A percentile compares a stretch with the other conserved stretches of the same genome.
phyloP scores from a whole-genome alignment of 441 rosid species.

The Erodium texanum region DNA sequence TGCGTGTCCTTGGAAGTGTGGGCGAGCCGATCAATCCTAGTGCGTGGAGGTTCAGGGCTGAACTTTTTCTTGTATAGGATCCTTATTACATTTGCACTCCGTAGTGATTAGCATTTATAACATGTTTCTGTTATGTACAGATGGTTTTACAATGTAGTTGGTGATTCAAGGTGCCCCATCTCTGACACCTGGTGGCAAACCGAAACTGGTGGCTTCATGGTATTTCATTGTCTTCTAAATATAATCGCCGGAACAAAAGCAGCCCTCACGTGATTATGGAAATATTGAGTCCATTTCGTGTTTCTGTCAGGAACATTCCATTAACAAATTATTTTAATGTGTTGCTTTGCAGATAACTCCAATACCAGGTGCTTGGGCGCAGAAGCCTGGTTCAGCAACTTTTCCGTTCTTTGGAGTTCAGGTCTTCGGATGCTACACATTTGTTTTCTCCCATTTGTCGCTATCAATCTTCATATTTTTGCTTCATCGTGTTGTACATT shows the following conservation, averaged over 20 bases:
- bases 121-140: constrained; percentile 29
- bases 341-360: constrained; percentile 67
- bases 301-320: not conserved
- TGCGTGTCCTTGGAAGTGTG: constrained; percentile 91
- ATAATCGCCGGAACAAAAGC: no score
- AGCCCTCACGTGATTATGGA: no score
- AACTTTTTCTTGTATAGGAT: constrained; percentile 13
- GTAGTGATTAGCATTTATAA: constrained; percentile 10
- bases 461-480: not conserved
- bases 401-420: constrained; percentile 99
- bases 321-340: not conserved
- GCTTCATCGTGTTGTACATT: constrained; percentile 12
- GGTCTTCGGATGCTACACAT: constrained; percentile 36
- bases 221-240: constrained; percentile 25
- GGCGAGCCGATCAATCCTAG: constrained; percentile 99
- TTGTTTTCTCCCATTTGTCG: not conserved
- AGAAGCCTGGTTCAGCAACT: constrained; percentile 99
- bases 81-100: no score
- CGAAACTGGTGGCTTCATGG: constrained; percentile 99
- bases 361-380: constrained; percentile 97
- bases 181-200: constrained; percentile 99
- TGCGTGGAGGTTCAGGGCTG: constrained; percentile 77
- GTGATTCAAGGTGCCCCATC: constrained; percentile 87
- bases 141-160: constrained; percentile 91
- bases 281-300: no score